These are phyloP conservation scores for Ceriops decandra DNA, from an alignment of 345 rosid species.

Conservation along the genomic window DNA sequence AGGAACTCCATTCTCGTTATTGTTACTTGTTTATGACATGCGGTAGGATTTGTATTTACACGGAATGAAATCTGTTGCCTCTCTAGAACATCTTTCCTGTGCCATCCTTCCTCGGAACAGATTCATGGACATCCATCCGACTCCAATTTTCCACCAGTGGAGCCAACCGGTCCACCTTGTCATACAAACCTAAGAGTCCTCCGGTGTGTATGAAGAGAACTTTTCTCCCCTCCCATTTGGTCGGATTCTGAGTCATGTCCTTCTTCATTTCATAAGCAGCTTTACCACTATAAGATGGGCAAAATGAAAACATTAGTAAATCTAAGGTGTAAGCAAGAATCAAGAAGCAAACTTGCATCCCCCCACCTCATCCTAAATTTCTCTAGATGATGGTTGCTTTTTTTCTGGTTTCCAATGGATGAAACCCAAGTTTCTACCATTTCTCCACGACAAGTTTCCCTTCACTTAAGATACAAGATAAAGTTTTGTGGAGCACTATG, in stretches of 20 bases:
- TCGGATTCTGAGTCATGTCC: conserved; percentile 71
- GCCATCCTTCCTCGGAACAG: conserved; percentile 66
- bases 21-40: too few relatives aligned
- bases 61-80: conserved; percentile 1
- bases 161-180: conserved; percentile 74
- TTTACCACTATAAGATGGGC: conserved; percentile 56
- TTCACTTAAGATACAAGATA: too few relatives aligned
- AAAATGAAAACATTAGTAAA: conserved; percentile 1
- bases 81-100: conserved; percentile 74
- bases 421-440: too few relatives aligned
- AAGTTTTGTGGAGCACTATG: too few relatives aligned
- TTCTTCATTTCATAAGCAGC: conserved; percentile 74
- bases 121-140: conserved; percentile 72
- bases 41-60: too few relatives aligned
- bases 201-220: conserved; percentile 83
- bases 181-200: conserved; percentile 74
- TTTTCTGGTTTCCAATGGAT: too few relatives aligned
- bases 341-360: not conserved
- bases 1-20: too few relatives aligned
- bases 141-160: conserved; percentile 58
- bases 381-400: too few relatives aligned
- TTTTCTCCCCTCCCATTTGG: conserved; percentile 76
- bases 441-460: too few relatives aligned
- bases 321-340: not conserved
- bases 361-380: too few relatives aligned